Evolutionary conservation across 768 basidiomycete species (phyloP).

Genomic region (Lanmaoa pseudosensibilis): DNA sequence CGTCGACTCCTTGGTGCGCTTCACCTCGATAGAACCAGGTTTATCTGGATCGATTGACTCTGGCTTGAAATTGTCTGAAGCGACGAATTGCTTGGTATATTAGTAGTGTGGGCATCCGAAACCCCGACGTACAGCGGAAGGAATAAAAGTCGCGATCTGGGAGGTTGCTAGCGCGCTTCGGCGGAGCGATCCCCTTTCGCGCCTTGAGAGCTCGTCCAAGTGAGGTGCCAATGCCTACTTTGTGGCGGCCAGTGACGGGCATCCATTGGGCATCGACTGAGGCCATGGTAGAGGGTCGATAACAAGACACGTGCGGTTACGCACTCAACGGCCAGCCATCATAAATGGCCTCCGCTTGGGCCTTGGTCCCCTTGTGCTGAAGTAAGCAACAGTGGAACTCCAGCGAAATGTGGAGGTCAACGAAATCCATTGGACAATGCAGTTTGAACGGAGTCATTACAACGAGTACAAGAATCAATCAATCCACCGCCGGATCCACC

Average conservation of each 20-base stretch:
- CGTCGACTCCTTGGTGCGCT: constrained; percentile 50
- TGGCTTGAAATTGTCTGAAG: constrained; percentile 74
- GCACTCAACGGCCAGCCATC: constrained; percentile 6
- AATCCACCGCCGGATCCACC: background rate
- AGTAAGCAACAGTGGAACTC: constrained; percentile 21
- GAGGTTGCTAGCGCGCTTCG: constrained; percentile 41
- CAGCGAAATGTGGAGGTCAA: background rate
- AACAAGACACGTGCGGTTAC: constrained; percentile 22
- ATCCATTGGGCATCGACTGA: constrained; percentile 50
- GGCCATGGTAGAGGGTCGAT: constrained; percentile 42
- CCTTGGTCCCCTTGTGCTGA: constrained; percentile 22
- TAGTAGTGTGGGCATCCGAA: background rate
- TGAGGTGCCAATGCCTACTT: constrained; percentile 61
- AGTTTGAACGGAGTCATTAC: background rate
- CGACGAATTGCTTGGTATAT: background rate
- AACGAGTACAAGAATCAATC: constrained; percentile 7
- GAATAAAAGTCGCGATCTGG: constrained; percentile 73
- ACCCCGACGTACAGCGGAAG: constrained; percentile 61
- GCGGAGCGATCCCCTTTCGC: constrained; percentile 52
- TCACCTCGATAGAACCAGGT: constrained; percentile 65
- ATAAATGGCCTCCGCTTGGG: constrained; percentile 17
- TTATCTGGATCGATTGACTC: constrained; percentile 64
- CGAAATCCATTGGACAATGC: background rate
- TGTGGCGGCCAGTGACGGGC: constrained; percentile 57
- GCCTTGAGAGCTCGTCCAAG: constrained; percentile 67